Conservation (phyloP, 331 rosid species). For the Quercus phellos region DNA sequence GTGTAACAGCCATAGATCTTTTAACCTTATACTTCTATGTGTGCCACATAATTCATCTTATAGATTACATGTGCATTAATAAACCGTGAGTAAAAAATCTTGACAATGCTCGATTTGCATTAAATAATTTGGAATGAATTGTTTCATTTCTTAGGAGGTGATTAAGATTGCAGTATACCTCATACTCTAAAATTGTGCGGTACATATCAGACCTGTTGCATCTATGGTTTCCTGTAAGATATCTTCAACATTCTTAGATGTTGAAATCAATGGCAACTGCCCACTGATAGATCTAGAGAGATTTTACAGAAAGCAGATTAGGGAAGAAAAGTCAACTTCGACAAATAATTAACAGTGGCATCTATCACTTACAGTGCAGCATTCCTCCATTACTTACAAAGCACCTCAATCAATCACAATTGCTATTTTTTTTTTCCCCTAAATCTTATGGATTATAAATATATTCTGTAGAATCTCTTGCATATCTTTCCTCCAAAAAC, state of each 20-base stretch:
- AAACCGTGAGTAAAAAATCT: neutral
- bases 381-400: neutral
- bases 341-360: neutral
- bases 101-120: neutral
- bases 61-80: neutral
- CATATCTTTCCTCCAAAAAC: neutral
- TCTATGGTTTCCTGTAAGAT: neutral
- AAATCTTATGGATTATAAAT: neutral
- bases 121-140: neutral
- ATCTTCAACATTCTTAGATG: neutral
- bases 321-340: neutral
- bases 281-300: neutral
- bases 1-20: neutral
- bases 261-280: neutral
- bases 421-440: neutral
- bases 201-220: neutral
- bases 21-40: neutral
- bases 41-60: neutral
- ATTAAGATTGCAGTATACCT: neutral
- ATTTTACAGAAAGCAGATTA: neutral
- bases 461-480: neutral
- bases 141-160: neutral
- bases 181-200: neutral
- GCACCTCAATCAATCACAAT: neutral
- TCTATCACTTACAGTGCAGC: neutral